A percentile compares a stretch with the other conserved stretches of the same genome.
Conservation (phyloP, 129 eudicot species). For the Flaveria linearis region DNA sequence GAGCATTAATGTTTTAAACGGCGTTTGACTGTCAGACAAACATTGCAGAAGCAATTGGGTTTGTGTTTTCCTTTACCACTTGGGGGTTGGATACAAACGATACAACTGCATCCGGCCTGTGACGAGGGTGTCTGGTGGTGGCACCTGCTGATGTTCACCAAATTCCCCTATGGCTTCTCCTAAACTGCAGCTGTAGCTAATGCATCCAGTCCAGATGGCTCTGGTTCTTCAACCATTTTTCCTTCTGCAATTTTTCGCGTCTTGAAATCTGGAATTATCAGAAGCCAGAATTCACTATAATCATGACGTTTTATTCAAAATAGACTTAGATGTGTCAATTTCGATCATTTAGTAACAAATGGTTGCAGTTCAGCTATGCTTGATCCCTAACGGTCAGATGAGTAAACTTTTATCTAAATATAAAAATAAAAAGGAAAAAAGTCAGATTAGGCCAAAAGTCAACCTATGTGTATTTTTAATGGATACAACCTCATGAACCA, state of each 20-base stretch:
- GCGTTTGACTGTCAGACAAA: conserved; percentile 79
- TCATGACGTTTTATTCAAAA: background rate
- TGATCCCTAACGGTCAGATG: background rate
- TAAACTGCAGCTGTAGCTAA: conserved; percentile 84
- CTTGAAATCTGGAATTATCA: conserved; percentile 53
- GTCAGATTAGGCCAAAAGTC: no score
- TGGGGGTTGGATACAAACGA: conserved; percentile 97
- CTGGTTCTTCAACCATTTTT: conserved; percentile 48
- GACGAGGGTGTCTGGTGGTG: conserved; percentile 92
- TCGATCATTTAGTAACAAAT: background rate
- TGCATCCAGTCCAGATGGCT: conserved; percentile 82
- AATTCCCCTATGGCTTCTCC: conserved; percentile 62
- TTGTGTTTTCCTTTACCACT: conserved; percentile 93
- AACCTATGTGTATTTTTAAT: background rate
- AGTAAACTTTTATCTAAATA: background rate
- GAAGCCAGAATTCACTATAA: background rate
- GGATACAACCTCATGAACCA: background rate
- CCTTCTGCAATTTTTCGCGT: conserved; percentile 53
- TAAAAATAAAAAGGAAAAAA: background rate
- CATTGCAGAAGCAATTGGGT: conserved; percentile 77
- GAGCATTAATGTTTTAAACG: conserved; percentile 83
- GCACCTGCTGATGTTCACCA: conserved; percentile 58
- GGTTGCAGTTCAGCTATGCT: background rate
- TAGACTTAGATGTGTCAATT: background rate
- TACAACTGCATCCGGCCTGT: conserved; percentile 91